Conservation (phyloP, 306 rosid species). For the Betula pendula region DNA sequence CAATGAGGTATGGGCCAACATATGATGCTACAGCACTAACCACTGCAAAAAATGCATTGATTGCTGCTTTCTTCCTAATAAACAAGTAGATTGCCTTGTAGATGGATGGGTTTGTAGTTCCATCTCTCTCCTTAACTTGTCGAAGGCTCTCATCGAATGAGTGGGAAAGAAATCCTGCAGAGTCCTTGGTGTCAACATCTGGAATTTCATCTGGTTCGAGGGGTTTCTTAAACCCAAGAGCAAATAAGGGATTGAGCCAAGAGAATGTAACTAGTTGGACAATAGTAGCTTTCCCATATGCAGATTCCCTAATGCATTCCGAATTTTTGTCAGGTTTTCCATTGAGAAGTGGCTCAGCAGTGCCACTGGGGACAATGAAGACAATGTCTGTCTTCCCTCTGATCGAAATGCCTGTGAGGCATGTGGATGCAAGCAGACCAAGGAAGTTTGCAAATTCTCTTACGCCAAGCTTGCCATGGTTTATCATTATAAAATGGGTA, state of each 20-base stretch:
- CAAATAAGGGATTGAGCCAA: slow-evolving; percentile 90
- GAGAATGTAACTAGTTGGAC: slow-evolving; percentile 75
- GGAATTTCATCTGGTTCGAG: slow-evolving; percentile 70
- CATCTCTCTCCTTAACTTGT: slow-evolving; percentile 56
- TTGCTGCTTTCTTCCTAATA: slow-evolving; percentile 73
- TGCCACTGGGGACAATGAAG: slow-evolving; percentile 27
- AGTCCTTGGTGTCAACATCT: slow-evolving; percentile 60
- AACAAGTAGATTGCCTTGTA: slow-evolving; percentile 66
- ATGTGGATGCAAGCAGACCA: slow-evolving; percentile 54
- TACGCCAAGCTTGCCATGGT: slow-evolving; percentile 30
- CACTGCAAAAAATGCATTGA: slow-evolving; percentile 72
- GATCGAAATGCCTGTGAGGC: slow-evolving; percentile 55
- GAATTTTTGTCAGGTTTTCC: slow-evolving; percentile 38
- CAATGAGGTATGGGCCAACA: slow-evolving; percentile 90
- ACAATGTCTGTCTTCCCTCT: slow-evolving; percentile 63
- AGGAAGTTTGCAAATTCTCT: slow-evolving; percentile 58
- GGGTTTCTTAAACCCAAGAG: slow-evolving; percentile 66
- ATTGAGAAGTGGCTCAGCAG: slow-evolving; percentile 66
- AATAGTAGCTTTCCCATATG: slow-evolving; percentile 67
- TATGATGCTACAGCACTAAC: slow-evolving; percentile 74
- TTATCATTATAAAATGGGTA: slow-evolving; percentile 33
- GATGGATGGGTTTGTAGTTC: slow-evolving; percentile 59
- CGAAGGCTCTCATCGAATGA: slow-evolving; percentile 59
- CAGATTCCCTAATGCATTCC: slow-evolving; percentile 41
- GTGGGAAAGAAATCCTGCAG: slow-evolving; percentile 57